Evolutionary conservation across 2,329 filamentous ascomycete genomes (phyloP), one percentile per base, ranked within the genome.

Genomic region (Dothistroma pini): DNA sequence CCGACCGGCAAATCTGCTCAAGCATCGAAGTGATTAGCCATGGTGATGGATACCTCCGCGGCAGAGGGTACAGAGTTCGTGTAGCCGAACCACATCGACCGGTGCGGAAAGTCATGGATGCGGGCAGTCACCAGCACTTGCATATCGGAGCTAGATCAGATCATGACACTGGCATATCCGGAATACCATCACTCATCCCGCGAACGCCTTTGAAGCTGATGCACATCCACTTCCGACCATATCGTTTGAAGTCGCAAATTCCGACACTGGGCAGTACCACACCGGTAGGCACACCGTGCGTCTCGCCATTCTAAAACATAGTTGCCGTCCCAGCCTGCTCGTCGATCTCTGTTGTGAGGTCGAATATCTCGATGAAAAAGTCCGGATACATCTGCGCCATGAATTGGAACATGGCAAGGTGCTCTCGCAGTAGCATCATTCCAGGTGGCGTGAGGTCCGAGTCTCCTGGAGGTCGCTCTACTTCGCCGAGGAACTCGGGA

Each of bases 241-340:
- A 63, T 34, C 58, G 32, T 16, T 44, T 51, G 31, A 58, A 63
- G 41, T 63, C 58, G 35, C 58, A 47, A 41, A 59, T 57, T 12
- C 55, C 55, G 22, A 60, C 41, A 52, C 41, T 52, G 21, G 58
- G 51, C 34, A 60, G 32, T 22, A 31, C 47, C n/a, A 60, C 52
- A 47, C 47, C 44, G 8, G 32, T 55, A 9, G 48, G 52, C 29
- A 56, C 22, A 9, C 58, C 58, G 29, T 35, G 53, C 11, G 49
- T 54, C 35, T 61, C 54, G 35, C 48, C 59, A 35, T 57, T 61
- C 49, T 48, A 61, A 35, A 57, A 54, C 49, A 61, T 57, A 8
- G 50, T 57, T 8, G 61, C 61, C 21, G 32, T 60, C 6, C 56
- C 61, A 1, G 50, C 35, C 50, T 57, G 51, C 35, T 63, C 61